These are phyloP conservation scores for Diaporthe nobilis DNA, from an alignment of 2,329 filamentous ascomycete genomes.

Conservation along the genomic window DNA sequence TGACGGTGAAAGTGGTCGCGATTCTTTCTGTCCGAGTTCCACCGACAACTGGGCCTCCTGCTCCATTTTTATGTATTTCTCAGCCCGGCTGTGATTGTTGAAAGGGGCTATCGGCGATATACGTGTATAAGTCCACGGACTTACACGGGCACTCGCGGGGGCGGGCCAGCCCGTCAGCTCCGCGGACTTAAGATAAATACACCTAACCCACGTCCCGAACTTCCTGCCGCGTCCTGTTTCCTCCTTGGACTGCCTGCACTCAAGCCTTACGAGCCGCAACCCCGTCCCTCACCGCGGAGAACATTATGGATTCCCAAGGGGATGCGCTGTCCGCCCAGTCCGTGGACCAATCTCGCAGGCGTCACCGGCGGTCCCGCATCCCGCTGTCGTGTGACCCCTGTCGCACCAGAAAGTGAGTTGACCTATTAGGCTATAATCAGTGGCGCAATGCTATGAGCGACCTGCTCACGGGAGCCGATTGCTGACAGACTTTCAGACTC, in stretches of 20 bases:
- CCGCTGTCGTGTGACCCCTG: conserved; percentile 46
- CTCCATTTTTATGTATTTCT: neutral
- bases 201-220: neutral
- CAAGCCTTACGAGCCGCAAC: neutral
- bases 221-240: neutral
- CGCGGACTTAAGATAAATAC: conserved; percentile 39
- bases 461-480: conserved; percentile 1
- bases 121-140: conserved; percentile 30
- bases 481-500: conserved; percentile 43
- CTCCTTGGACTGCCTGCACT: neutral
- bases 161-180: conserved; percentile 22
- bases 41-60: neutral
- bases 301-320: neutral
- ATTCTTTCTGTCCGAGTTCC: neutral
- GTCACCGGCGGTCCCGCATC: conserved; percentile 42
- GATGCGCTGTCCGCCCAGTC: neutral
- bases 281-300: neutral
- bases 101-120: conserved; percentile 3
- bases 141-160: neutral
- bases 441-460: neutral
- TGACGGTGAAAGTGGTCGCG: neutral
- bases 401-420: conserved; percentile 45
- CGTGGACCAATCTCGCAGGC: neutral
- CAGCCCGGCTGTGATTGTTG: neutral
- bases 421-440: neutral